Evolutionary conservation across 306 rosid species (phyloP).

Genomic region (Neltuma alba): DNA sequence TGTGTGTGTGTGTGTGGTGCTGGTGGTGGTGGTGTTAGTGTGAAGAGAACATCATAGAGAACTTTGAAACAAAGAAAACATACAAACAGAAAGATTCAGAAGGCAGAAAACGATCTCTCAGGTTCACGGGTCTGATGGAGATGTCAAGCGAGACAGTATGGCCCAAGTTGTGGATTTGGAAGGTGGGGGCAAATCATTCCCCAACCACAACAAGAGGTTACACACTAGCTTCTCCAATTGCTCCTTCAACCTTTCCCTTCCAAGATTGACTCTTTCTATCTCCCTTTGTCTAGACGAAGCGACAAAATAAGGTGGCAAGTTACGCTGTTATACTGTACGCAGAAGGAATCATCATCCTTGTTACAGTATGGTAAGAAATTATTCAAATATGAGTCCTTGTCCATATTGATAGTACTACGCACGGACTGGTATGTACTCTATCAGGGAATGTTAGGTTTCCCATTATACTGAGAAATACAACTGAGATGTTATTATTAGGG

Average conservation of each 20-base stretch:
- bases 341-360: background rate
- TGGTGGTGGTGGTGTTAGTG: constrained; percentile 10
- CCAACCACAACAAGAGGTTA: constrained; percentile 59
- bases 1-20: too few species aligned
- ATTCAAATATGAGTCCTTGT: background rate
- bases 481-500: background rate
- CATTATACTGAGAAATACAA: background rate
- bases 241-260: background rate
- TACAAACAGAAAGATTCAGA: constrained; percentile 49
- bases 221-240: background rate
- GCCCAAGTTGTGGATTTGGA: constrained; percentile 43
- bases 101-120: constrained; percentile 56
- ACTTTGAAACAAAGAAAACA: constrained; percentile 51
- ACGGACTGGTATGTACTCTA: background rate
- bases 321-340: background rate
- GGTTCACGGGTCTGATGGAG: constrained; percentile 39
- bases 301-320: constrained; percentile 14
- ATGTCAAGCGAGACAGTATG: constrained; percentile 37
- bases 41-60: constrained; percentile 43
- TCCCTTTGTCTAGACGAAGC: background rate
- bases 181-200: constrained; percentile 67
- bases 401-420: background rate
- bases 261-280: constrained; percentile 8
- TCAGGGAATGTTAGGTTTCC: background rate
- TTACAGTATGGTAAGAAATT: background rate